Evolutionary conservation across 352 stramenopile genomes (phyloP).

Genomic region (Stramenopiles sp.): DNA sequence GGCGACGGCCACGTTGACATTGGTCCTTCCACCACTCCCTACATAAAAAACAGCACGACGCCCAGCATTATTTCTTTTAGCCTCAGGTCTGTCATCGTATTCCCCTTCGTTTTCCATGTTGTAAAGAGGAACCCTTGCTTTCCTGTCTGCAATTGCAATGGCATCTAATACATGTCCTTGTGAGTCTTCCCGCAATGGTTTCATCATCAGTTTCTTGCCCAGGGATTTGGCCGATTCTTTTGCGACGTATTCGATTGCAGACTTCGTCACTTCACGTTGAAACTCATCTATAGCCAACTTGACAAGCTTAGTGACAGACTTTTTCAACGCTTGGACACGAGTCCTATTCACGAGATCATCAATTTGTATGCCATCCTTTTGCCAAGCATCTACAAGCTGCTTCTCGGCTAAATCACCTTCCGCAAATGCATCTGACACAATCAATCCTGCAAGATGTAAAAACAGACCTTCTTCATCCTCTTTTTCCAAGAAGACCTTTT

Average conservation of each 20-base stretch:
- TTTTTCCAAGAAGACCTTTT: not conserved
- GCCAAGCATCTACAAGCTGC: not conserved
- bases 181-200: not conserved
- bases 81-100: not conserved
- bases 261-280: not conserved
- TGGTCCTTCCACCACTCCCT: not conserved
- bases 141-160: not conserved
- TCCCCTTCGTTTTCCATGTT: not conserved
- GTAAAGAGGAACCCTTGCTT: not conserved
- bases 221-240: not conserved
- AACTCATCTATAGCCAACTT: not conserved
- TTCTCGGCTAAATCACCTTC: not conserved
- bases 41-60: not conserved
- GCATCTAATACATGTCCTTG: not conserved
- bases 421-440: not conserved
- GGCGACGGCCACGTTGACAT: not conserved
- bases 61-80: not conserved
- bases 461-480: not conserved
- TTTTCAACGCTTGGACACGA: not conserved
- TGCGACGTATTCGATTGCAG: not conserved
- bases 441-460: not conserved
- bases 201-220: not conserved
- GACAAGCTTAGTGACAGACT: not conserved
- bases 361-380: not conserved
- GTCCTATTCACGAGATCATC: not conserved